A percentile compares a stretch with the other conserved stretches of the same genome.
phyloP scores from a whole-genome alignment of 2,329 filamentous ascomycete genomes.

The Lachnellula willkommii region DNA sequence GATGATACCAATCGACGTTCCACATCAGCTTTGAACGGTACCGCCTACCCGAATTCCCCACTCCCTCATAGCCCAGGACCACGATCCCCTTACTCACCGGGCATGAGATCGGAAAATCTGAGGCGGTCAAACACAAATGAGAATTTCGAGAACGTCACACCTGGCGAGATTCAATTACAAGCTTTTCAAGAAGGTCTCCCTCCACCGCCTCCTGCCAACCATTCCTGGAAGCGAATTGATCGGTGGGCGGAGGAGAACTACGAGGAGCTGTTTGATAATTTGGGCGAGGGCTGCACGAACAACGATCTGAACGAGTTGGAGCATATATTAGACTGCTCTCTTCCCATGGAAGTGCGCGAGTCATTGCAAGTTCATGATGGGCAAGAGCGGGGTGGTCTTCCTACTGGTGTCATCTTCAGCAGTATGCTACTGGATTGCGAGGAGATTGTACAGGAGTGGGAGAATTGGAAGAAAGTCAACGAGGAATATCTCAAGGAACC shows the following conservation, averaged over 20 bases:
- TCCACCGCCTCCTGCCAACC: constrained; percentile 77
- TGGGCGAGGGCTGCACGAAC: constrained; percentile 83
- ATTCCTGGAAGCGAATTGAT: constrained; percentile 94
- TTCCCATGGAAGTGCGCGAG: constrained; percentile 89
- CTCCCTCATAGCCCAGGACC: constrained; percentile 51
- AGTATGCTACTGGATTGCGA: constrained; percentile 97
- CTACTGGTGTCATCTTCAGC: constrained; percentile 88
- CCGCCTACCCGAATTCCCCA: constrained; percentile 47
- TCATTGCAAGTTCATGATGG: constrained; percentile 89
- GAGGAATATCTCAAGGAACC: constrained; percentile 67
- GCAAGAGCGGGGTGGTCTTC: constrained; percentile 88
- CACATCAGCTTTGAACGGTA: constrained; percentile 46
- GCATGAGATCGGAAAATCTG: constrained; percentile 71
- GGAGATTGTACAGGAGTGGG: constrained; percentile 96
- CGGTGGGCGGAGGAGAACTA: constrained; percentile 93
- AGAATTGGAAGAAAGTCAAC: constrained; percentile 91
- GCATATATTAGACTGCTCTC: constrained; percentile 88
- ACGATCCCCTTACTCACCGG: constrained; percentile 78
- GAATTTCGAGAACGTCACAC: constrained; percentile 64
- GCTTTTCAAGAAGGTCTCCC: constrained; percentile 88
- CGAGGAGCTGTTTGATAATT: constrained; percentile 85
- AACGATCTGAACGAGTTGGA: constrained; percentile 98
- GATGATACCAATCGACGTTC: constrained; percentile 53
- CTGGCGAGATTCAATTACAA: constrained; percentile 91
- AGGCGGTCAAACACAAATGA: constrained; percentile 57